These are phyloP conservation scores for Trichoderma endophyticum DNA, from an alignment of 2,329 filamentous ascomycete species.

Conservation along the genomic window DNA sequence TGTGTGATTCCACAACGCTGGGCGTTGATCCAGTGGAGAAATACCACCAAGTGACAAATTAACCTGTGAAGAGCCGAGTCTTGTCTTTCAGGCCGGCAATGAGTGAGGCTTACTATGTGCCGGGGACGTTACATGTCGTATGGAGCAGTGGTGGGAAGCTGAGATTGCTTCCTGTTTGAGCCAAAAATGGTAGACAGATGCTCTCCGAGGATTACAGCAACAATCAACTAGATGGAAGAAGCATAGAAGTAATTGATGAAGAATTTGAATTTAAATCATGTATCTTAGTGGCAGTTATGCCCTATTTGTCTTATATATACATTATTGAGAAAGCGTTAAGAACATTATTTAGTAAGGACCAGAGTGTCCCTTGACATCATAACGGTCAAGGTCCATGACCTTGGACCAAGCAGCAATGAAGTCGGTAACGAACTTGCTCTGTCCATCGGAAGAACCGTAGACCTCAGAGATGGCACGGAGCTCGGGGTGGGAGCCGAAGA, in stretches of 20 bases:
- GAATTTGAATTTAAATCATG: background rate
- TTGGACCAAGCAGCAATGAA: slow-evolving; percentile 69
- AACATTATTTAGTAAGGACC: slow-evolving; percentile 5
- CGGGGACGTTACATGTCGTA: background rate
- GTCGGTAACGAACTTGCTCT: slow-evolving; percentile 65
- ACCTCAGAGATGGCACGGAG: slow-evolving; percentile 67
- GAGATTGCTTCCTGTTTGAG: background rate
- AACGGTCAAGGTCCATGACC: slow-evolving; percentile 72
- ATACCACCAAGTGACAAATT: background rate
- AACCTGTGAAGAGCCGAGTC: background rate
- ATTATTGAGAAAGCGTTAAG: background rate
- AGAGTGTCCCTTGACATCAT: slow-evolving; percentile 41
- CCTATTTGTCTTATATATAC: slow-evolving; percentile 2
- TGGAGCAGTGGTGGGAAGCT: background rate
- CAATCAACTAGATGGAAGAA: background rate
- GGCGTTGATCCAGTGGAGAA: background rate
- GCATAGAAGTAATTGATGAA: background rate
- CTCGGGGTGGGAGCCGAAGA: slow-evolving; percentile 70
- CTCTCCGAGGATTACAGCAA: background rate
- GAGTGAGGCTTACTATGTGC: background rate
- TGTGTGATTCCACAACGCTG: background rate
- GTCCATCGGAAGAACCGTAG: slow-evolving; percentile 57
- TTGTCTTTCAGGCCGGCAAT: background rate
- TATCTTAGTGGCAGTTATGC: background rate
- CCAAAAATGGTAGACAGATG: background rate